Percentiles rank a stretch among this genome's conserved stretches.
Conservation (phyloP, 129 eudicot genomes). For the Saussurea involucrata region DNA sequence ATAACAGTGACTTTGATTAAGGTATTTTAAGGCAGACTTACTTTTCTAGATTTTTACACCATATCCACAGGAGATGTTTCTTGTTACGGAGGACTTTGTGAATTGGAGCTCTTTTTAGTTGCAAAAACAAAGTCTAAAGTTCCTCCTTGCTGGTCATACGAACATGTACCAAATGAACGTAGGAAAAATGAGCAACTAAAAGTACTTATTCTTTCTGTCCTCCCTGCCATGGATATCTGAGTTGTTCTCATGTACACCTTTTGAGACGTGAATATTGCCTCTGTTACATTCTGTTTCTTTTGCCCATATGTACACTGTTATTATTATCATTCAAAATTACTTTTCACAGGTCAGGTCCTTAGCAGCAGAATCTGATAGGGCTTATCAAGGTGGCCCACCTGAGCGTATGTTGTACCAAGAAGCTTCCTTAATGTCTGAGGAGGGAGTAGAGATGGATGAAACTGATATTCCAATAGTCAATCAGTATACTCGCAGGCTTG, state of each 20-base stretch:
- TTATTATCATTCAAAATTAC: background rate
- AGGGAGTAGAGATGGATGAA: constrained; percentile 46
- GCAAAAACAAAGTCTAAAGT: background rate
- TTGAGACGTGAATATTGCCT: background rate
- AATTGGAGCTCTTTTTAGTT: background rate
- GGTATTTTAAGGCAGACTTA: background rate
- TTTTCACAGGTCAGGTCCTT: constrained; percentile 82
- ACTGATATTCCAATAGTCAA: constrained; percentile 39
- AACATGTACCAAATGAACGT: background rate
- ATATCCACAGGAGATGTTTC: constrained; percentile 3
- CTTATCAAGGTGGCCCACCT: constrained; percentile 87
- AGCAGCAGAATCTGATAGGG: constrained; percentile 95
- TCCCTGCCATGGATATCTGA: background rate
- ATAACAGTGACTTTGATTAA: background rate
- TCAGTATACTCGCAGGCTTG: constrained; percentile 61
- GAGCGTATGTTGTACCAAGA: constrained; percentile 65
- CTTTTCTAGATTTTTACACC: background rate
- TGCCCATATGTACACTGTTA: background rate
- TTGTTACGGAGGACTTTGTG: constrained; percentile 1
- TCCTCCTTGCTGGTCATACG: background rate
- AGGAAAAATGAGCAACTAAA: background rate
- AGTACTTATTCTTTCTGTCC: background rate
- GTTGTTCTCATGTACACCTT: background rate
- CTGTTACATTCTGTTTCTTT: background rate
- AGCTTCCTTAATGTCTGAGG: constrained; percentile 47